A percentile compares a stretch with the other conserved stretches of the same genome.
Evolutionary conservation across 2,329 filamentous ascomycete genomes (phyloP).

Genomic region (Ceratocystis papillata): DNA sequence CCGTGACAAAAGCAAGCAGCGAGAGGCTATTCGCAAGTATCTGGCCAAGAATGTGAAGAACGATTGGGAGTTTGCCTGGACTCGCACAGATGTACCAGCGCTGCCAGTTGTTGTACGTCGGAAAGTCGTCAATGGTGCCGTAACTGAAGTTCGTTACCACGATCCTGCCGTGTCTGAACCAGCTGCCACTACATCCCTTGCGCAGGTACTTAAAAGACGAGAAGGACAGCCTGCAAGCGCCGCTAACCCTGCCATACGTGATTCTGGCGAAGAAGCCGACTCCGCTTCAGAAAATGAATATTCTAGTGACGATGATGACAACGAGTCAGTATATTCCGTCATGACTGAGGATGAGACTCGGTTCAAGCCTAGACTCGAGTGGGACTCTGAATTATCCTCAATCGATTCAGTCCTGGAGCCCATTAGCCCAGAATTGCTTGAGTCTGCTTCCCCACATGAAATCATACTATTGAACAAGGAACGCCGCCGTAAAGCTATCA

Average conservation of each 20-base stretch:
- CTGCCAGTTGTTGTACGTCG: slow-evolving; percentile 23
- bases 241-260: background rate
- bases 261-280: slow-evolving; percentile 16
- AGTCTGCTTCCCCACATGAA: slow-evolving; percentile 6
- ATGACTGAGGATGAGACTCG: slow-evolving; percentile 44
- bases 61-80: slow-evolving; percentile 53
- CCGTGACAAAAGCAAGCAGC: slow-evolving; percentile 51
- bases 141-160: slow-evolving; percentile 21
- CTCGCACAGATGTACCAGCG: slow-evolving; percentile 30
- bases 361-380: slow-evolving; percentile 44
- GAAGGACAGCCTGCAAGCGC: slow-evolving; percentile 1
- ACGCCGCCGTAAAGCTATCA: slow-evolving; percentile 45
- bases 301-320: slow-evolving; percentile 32
- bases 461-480: slow-evolving; percentile 32
- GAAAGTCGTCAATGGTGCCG: slow-evolving; percentile 13
- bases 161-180: slow-evolving; percentile 15
- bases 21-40: slow-evolving; percentile 49
- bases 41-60: slow-evolving; percentile 44
- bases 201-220: slow-evolving; percentile 14
- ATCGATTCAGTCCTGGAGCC: slow-evolving; percentile 15
- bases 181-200: slow-evolving; percentile 14
- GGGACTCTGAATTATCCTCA: slow-evolving; percentile 36
- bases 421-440: background rate
- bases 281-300: slow-evolving; percentile 16
- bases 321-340: slow-evolving; percentile 46